Evolutionary conservation across 192 early-diverging fungal species (phyloP).

Genomic region (Coemansia sp.): DNA sequence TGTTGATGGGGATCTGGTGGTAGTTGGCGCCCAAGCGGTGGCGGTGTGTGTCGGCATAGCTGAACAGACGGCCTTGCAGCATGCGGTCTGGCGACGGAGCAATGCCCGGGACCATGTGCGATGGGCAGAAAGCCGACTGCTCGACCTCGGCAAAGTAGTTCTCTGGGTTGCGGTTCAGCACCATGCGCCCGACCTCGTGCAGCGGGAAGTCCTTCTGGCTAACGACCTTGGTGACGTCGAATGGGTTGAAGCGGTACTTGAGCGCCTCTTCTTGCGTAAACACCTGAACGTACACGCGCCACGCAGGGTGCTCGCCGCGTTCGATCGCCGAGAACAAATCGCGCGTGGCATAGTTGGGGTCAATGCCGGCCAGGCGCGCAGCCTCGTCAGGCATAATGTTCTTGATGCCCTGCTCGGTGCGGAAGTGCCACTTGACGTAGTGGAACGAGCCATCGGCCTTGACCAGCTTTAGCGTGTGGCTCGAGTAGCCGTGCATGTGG

Average conservation of each 20-base stretch:
- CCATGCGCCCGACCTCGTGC: conserved; percentile 72
- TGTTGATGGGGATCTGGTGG: conserved; percentile 80
- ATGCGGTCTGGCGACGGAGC: conserved; percentile 76
- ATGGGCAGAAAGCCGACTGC: conserved; percentile 77
- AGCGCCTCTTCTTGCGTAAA: conserved; percentile 70
- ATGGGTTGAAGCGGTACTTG: conserved; percentile 70
- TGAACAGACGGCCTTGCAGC: conserved; percentile 83
- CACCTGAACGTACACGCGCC: conserved; percentile 72
- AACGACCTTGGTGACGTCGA: conserved; percentile 85
- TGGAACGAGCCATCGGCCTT: conserved; percentile 60
- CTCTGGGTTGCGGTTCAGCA: conserved; percentile 76
- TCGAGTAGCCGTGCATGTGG: conserved; percentile 80
- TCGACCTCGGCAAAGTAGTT: conserved; percentile 88
- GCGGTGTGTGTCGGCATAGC: conserved; percentile 83
- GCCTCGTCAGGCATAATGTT: conserved; percentile 66
- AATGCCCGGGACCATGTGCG: conserved; percentile 78
- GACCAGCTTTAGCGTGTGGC: conserved; percentile 73
- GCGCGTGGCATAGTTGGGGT: conserved; percentile 74
- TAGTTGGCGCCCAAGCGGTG: conserved; percentile 81
- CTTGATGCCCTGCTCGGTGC: conserved; percentile 76
- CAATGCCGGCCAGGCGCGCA: conserved; percentile 53
- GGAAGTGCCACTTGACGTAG: conserved; percentile 85
- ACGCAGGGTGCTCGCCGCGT: conserved; percentile 65
- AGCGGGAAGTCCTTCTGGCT: conserved; percentile 77
- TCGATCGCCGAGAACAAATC: conserved; percentile 76